Base-by-base conservation (phyloP, 306 rosid genomes). In the Biancaea sappan region DNA sequence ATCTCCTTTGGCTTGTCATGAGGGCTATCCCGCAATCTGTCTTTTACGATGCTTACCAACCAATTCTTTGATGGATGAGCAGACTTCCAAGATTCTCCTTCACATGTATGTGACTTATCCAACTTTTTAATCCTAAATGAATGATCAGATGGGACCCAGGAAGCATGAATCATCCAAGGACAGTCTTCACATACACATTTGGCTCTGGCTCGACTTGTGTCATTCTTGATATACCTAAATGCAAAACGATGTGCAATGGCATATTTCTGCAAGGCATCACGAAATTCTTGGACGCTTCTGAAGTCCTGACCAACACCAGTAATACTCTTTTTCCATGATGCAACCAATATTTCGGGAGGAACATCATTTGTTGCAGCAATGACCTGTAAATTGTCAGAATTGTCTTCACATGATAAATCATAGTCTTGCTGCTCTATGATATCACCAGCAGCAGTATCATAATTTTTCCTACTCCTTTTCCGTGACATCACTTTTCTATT, bases 241-340 rank as follows among this genome's bases (percentile, higher is more conserved):
- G 77, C 76, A 71, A 87, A 86, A 69, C 79, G 91, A 71, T 81
- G 74, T 0, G 91, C 88, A 51, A 86, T 59, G 50, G 88, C 83
- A 81, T 81, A 86, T 67, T 76, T 86, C 67, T 86, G 90, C 83
- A 86, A 79, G 6, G 82, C 83, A 6, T 84, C 91, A 21, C 91
- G 86, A 66, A 86, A 86, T 71, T 84, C 85, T 22, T 65, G 25
- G 29, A 84, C 91, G 1, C 78, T 71, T 62, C 44, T 79, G 80
- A 86, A 86, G 66, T 73, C 91, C 79, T 84, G 91, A 61, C 86
- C 88, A 9, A 77, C 81, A 25, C 91, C 88, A 68, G 80, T 73
- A 47, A 86, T 82, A 24, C 71, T 72, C 70, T 77, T 25, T 77
- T 77, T 87, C 91, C 88, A 87, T 21, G 61, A 62, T 41, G 74